Conservation (phyloP, 164 flowering plant species). For the Houttuynia cordata region DNA sequence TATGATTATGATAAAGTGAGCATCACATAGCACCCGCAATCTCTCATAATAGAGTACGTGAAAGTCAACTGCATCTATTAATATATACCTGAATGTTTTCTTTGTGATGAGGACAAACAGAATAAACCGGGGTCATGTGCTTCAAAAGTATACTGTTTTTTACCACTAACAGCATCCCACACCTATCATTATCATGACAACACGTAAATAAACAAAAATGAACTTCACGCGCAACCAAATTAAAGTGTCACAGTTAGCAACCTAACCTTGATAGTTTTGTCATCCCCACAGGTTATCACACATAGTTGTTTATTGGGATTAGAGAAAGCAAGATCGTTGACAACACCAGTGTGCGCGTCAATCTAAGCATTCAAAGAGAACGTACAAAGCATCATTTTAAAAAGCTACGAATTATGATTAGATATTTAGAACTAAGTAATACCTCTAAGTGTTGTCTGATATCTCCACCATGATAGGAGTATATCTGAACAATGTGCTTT, state of each 20-base stretch:
- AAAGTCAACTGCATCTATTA: not conserved
- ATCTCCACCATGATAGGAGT: constrained; percentile 40
- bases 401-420: not conserved
- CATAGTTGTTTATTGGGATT: constrained; percentile 29
- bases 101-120: constrained; percentile 56
- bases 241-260: constrained; percentile 2
- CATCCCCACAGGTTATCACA: constrained; percentile 72
- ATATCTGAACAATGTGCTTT: constrained; percentile 57
- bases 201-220: not conserved
- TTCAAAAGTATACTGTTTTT: constrained; percentile 41
- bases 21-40: too few species aligned
- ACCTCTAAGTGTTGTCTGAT: constrained; percentile 54
- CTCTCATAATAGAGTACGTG: too few species aligned
- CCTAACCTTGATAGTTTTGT: constrained; percentile 61
- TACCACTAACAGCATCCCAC: constrained; percentile 56
- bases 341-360: constrained; percentile 68
- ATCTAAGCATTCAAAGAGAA: constrained; percentile 20
- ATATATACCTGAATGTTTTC: constrained; percentile 42
- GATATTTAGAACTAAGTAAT: not conserved
- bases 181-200: constrained; percentile 25
- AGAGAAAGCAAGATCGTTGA: constrained; percentile 65
- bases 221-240: not conserved
- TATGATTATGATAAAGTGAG: too few species aligned
- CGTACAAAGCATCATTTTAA: not conserved
- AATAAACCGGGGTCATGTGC: constrained; percentile 76